phyloP scores from a whole-genome alignment of 352 stramenopile species.

The Globisporangium heterothallicum region DNA sequence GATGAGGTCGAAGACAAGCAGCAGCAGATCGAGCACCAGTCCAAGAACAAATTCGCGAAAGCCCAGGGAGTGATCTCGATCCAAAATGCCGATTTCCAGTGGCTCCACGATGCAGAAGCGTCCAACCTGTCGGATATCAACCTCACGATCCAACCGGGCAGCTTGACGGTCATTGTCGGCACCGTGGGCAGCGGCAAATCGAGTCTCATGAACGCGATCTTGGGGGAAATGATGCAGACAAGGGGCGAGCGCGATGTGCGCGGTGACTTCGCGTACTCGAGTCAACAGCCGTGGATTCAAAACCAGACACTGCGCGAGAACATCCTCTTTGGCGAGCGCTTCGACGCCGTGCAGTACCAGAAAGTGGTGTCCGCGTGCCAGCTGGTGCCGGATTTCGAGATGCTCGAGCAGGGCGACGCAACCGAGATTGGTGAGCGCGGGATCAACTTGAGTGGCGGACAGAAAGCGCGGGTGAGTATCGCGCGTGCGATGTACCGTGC shows the following conservation, averaged over 20 bases:
- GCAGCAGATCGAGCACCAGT: not conserved
- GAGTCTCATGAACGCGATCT: slow-evolving; percentile 38
- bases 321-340: slow-evolving; percentile 46
- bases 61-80: slow-evolving; percentile 10
- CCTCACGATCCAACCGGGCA: slow-evolving; percentile 49
- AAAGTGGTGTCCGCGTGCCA: slow-evolving; percentile 69
- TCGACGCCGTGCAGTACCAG: slow-evolving; percentile 33
- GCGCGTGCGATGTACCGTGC: slow-evolving; percentile 52
- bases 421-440: slow-evolving; percentile 92
- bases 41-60: not conserved
- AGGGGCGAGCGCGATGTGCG: slow-evolving; percentile 17
- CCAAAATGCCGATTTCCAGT: slow-evolving; percentile 27
- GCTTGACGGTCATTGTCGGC: slow-evolving; percentile 36
- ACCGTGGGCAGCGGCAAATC: slow-evolving; percentile 49
- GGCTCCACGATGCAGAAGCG: slow-evolving; percentile 15
- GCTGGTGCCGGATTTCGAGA: slow-evolving; percentile 80
- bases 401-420: slow-evolving; percentile 80
- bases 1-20: slow-evolving; percentile 27
- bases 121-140: slow-evolving; percentile 34
- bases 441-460: slow-evolving; percentile 82
- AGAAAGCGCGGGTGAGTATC: slow-evolving; percentile 66
- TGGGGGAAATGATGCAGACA: slow-evolving; percentile 41
- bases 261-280: slow-evolving; percentile 34
- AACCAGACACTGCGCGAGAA: slow-evolving; percentile 48
- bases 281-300: slow-evolving; percentile 46